Conservation (phyloP, 2,329 filamentous ascomycete species). For the Aurifilum marmelostoma region DNA sequence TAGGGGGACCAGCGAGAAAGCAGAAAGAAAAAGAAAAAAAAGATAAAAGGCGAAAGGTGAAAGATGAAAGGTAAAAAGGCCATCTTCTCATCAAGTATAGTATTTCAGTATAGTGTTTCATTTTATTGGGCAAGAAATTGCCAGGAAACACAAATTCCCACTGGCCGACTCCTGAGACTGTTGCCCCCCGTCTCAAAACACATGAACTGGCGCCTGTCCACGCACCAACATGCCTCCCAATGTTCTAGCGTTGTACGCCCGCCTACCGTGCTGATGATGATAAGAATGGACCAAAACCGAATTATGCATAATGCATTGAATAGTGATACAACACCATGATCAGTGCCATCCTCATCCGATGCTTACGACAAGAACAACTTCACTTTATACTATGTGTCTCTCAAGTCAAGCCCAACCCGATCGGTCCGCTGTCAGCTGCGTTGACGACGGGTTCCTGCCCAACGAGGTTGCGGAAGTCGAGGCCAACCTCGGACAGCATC, state of each 20-base stretch:
- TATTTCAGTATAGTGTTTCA: too few relatives aligned
- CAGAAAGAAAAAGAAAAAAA: too few relatives aligned
- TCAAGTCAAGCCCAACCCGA: conserved; percentile 48
- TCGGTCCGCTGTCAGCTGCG: conserved; percentile 36
- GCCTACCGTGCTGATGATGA: not conserved
- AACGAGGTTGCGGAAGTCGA: conserved; percentile 87
- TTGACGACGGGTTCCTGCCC: conserved; percentile 55
- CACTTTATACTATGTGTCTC: not conserved
- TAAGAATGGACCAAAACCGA: not conserved
- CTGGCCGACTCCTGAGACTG: not conserved
- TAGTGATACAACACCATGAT: not conserved
- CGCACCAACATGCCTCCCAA: not conserved
- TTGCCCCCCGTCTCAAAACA: not conserved
- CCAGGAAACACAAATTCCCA: not conserved
- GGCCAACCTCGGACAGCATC: conserved; percentile 80
- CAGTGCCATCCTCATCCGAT: not conserved
- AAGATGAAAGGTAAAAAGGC: too few relatives aligned
- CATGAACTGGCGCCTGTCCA: not conserved
- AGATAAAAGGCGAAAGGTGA: not conserved
- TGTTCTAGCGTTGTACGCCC: not conserved
- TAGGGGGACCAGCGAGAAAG: too few relatives aligned
- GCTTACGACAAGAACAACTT: not conserved
- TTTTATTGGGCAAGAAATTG: not conserved
- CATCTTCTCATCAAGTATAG: not conserved
- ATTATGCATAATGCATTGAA: not conserved